phyloP scores from a whole-genome alignment of 768 basidiomycete species.

The Mycena maculata region DNA sequence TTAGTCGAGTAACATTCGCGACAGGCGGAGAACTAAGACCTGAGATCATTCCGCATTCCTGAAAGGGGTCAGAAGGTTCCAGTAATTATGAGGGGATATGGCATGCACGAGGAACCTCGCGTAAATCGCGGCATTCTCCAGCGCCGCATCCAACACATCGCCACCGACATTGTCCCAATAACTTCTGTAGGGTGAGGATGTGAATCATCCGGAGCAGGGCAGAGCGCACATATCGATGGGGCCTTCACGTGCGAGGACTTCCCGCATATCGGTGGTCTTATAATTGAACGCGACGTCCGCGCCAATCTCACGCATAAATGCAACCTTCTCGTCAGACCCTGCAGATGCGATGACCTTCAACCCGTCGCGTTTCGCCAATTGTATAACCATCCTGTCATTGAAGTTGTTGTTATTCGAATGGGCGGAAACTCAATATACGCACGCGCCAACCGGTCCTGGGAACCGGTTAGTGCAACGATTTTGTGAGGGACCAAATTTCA shows the following conservation, averaged over 20 bases:
- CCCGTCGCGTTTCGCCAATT: constrained; percentile 61
- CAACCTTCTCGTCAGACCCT: constrained; percentile 78
- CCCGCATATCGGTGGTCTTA: constrained; percentile 65
- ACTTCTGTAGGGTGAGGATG: constrained; percentile 34
- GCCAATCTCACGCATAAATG: constrained; percentile 66
- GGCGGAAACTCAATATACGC: too few species aligned
- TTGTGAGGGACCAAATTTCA: not conserved
- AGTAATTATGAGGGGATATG: not conserved
- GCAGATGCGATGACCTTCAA: constrained; percentile 77
- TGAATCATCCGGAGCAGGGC: not conserved
- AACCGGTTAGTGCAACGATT: too few species aligned
- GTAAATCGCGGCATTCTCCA: constrained; percentile 54
- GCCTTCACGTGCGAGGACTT: constrained; percentile 67
- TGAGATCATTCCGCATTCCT: constrained; percentile 58
- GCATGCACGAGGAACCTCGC: constrained; percentile 64
- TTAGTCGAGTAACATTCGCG: not conserved
- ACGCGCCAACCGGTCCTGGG: constrained; percentile 9
- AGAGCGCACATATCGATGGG: constrained; percentile 55
- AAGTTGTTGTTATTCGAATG: too few species aligned
- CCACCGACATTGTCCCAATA: constrained; percentile 74
- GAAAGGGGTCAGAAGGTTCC: not conserved
- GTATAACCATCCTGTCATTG: constrained; percentile 57
- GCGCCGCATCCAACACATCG: constrained; percentile 65
- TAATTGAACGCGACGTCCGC: constrained; percentile 75
- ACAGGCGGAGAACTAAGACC: constrained; percentile 16